Evolutionary conservation across 441 rosid genomes (phyloP).

Genomic region (Euphorbia corollata): DNA sequence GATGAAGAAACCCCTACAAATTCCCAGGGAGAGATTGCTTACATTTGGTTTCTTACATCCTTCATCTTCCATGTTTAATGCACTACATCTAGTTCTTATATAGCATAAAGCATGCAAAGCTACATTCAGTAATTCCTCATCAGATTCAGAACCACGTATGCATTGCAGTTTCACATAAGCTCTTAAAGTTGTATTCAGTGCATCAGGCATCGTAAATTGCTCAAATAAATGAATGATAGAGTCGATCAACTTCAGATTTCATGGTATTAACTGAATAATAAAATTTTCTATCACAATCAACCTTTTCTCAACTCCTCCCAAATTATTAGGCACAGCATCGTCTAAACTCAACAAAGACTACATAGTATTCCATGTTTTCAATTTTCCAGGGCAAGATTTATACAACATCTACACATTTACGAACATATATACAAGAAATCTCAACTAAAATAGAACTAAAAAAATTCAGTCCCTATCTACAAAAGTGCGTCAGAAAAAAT

Average conservation of each 20-base stretch:
- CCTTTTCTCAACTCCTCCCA: background rate
- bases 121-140: background rate
- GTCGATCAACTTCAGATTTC: background rate
- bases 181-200: background rate
- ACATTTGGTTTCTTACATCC: background rate
- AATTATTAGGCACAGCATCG: background rate
- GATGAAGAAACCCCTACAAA: background rate
- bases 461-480: conserved; percentile 1
- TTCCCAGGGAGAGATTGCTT: background rate
- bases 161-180: background rate
- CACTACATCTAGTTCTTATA: background rate
- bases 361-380: background rate
- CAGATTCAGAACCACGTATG: background rate
- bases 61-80: conserved; percentile 1
- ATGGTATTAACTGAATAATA: background rate
- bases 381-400: background rate
- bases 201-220: background rate
- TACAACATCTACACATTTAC: background rate
- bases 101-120: background rate
- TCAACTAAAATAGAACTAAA: background rate
- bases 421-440: background rate
- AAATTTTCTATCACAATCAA: background rate
- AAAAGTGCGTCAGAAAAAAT: too few relatives aligned
- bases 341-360: background rate
- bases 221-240: background rate